These are phyloP conservation scores for Candida jianshihensis DNA, from an alignment of 805 yeast species.

Conservation along the genomic window DNA sequence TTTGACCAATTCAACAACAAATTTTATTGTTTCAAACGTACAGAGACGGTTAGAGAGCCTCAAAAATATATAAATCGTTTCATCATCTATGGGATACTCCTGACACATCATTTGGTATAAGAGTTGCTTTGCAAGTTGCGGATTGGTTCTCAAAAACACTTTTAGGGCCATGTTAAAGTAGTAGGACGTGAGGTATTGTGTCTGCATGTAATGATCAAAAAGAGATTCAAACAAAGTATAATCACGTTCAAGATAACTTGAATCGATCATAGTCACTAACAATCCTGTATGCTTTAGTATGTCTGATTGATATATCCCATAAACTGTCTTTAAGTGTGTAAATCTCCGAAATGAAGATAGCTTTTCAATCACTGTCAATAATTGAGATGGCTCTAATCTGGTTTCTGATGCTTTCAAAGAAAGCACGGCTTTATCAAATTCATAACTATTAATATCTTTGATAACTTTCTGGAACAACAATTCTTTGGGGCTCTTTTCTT, in stretches of 20 bases:
- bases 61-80: conserved; percentile 15
- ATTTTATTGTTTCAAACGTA: conserved; percentile 13
- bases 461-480: neutral
- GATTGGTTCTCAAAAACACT: conserved; percentile 14
- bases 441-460: neutral
- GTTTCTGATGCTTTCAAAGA: neutral
- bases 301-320: neutral
- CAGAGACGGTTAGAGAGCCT: conserved; percentile 12
- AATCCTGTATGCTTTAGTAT: neutral
- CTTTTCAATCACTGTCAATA: neutral
- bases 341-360: neutral
- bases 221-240: conserved; percentile 14
- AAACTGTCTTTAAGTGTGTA: neutral
- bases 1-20: conserved; percentile 16
- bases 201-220: conserved; percentile 12
- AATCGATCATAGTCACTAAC: neutral
- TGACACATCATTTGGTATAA: conserved; percentile 20
- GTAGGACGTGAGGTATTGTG: conserved; percentile 2
- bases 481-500: neutral
- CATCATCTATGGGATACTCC: conserved; percentile 18
- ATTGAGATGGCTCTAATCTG: neutral
- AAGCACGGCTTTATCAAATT: neutral
- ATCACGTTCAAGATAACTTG: conserved; percentile 6
- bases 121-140: conserved; percentile 22
- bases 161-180: conserved; percentile 17